Percentiles rank a stretch among this genome's conserved stretches.
These are phyloP conservation scores for Mycena pura DNA, from an alignment of 768 basidiomycete species.

Conservation along the genomic window DNA sequence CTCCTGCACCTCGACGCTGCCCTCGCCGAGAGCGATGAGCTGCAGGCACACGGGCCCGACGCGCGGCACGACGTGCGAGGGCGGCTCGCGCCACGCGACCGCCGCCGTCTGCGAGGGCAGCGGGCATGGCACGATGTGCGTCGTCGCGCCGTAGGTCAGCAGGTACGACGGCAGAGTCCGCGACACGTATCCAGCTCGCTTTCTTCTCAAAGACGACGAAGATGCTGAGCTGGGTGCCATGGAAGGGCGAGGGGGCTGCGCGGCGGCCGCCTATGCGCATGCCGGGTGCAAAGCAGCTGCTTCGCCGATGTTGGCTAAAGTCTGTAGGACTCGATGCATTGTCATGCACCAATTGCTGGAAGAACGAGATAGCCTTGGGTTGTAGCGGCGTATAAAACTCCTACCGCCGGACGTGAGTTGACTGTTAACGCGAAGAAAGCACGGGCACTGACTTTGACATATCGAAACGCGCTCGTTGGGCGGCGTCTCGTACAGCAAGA, in stretches of 20 bases:
- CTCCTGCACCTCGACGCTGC: conserved; percentile 80
- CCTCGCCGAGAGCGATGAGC: conserved; percentile 70
- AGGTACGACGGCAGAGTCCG: conserved; percentile 78
- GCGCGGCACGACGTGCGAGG: conserved; percentile 61
- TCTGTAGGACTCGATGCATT: conserved; percentile 52
- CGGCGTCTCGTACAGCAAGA: conserved; percentile 82
- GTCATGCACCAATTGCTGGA: conserved; percentile 71
- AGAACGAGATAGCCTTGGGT: conserved; percentile 71
- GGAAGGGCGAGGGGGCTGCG: conserved; percentile 41
- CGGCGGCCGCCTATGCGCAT: conserved; percentile 53
- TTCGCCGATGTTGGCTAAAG: too few species aligned
- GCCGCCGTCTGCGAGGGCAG: conserved; percentile 59
- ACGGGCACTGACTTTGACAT: conserved; percentile 66
- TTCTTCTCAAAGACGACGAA: conserved; percentile 90
- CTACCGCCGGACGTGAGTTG: conserved; percentile 42
- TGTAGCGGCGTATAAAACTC: conserved; percentile 84
- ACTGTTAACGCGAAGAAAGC: neutral
- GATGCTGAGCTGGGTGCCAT: conserved; percentile 77
- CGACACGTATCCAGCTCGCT: conserved; percentile 80
- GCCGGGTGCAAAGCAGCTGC: too few species aligned
- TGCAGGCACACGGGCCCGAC: conserved; percentile 61
- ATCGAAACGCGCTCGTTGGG: conserved; percentile 84
- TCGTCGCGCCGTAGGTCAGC: conserved; percentile 72
- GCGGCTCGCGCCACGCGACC: conserved; percentile 63
- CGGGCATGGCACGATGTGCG: conserved; percentile 73